phyloP scores from a whole-genome alignment of 345 rosid species.

The Rhodomyrtus tomentosa region DNA sequence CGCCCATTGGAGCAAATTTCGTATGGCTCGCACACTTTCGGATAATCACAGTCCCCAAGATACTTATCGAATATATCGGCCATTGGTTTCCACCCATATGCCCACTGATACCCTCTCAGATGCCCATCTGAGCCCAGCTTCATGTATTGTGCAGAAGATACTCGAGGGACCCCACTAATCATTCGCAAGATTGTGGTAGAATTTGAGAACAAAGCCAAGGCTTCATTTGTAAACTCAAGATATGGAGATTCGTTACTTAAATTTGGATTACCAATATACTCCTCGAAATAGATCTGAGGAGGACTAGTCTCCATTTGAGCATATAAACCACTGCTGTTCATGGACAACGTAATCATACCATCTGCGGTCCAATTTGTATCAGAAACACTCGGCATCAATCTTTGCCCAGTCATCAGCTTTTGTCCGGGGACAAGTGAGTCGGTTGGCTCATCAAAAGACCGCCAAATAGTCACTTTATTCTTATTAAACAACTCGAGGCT shows the following conservation, averaged over 20 bases:
- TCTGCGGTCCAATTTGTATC: neutral
- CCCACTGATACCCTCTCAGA: neutral
- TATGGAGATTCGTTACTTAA: neutral
- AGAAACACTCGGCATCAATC: constrained; percentile 4
- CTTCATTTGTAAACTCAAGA: neutral
- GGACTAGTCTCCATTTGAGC: constrained; percentile 7
- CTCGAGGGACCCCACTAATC: neutral
- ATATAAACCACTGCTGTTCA: neutral
- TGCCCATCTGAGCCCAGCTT: neutral
- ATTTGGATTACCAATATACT: neutral
- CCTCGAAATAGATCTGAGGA: neutral
- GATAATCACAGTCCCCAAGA: neutral
- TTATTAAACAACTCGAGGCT: constrained; percentile 3
- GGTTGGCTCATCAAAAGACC: constrained; percentile 10
- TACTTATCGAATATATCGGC: neutral
- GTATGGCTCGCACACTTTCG: neutral
- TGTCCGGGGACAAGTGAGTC: constrained; percentile 7
- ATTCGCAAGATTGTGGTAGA: neutral
- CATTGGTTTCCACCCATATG: neutral
- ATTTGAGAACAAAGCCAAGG: neutral
- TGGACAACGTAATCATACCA: constrained; percentile 1
- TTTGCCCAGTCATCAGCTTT: neutral
- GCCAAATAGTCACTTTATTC: constrained; percentile 6
- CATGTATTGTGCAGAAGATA: neutral
- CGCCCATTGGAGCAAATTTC: neutral